A percentile compares a stretch with the other conserved stretches of the same genome.
Conservation (phyloP, 345 rosid genomes). For the Salix exigua region DNA sequence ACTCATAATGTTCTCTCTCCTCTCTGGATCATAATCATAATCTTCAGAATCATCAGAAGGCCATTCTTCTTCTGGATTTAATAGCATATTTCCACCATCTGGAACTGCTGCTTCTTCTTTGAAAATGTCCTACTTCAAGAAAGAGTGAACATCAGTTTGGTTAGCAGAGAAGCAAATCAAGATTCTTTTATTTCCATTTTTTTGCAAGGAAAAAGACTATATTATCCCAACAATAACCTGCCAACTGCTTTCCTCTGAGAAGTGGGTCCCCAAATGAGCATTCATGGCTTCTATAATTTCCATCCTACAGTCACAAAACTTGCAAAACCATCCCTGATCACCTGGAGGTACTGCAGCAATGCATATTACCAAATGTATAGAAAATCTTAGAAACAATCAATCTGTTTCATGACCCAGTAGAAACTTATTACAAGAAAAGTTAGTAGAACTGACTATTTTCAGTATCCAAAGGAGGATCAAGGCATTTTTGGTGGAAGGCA, state of each 20-base stretch:
- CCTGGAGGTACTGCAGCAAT: slow-evolving; percentile 94
- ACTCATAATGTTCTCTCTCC: slow-evolving; percentile 46
- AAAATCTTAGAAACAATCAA: slow-evolving; percentile 17
- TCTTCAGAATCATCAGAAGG: slow-evolving; percentile 98
- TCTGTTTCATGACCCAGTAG: background rate
- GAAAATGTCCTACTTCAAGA: slow-evolving; percentile 66
- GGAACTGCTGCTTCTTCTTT: slow-evolving; percentile 71
- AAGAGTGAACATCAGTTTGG: slow-evolving; percentile 12
- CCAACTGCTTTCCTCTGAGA: slow-evolving; percentile 67
- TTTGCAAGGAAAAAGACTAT: background rate
- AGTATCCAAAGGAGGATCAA: slow-evolving; percentile 87
- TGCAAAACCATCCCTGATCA: slow-evolving; percentile 98
- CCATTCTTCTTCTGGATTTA: slow-evolving; percentile 75
- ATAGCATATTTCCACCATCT: slow-evolving; percentile 43
- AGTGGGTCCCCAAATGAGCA: slow-evolving; percentile 85
- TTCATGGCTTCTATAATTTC: slow-evolving; percentile 85
- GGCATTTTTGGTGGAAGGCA: slow-evolving; percentile 92
- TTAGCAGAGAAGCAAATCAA: slow-evolving; percentile 1
- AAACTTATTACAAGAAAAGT: slow-evolving; percentile 6
- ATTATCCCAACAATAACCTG: slow-evolving; percentile 47
- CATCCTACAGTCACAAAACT: slow-evolving; percentile 82
- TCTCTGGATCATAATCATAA: slow-evolving; percentile 82
- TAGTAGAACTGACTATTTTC: slow-evolving; percentile 59
- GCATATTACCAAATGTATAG: slow-evolving; percentile 21
- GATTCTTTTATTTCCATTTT: background rate